A percentile compares a stretch with the other conserved stretches of the same genome.
phyloP scores from a whole-genome alignment of 2,329 filamentous ascomycete genomes.

The Alternaria sp. region DNA sequence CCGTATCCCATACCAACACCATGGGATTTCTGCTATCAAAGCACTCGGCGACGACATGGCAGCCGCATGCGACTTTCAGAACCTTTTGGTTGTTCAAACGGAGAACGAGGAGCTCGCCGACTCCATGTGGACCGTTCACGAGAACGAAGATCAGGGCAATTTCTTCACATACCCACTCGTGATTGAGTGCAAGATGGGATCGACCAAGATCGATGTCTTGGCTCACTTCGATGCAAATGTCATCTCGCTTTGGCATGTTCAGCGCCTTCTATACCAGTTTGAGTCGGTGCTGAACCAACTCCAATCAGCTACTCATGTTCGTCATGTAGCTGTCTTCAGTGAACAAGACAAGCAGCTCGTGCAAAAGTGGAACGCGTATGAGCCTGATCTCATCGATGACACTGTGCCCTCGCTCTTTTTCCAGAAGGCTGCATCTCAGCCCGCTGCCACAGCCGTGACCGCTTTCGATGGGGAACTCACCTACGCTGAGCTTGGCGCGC shows the following conservation, averaged over 20 bases:
- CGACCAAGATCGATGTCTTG: conserved; percentile 26
- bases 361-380: conserved; percentile 29
- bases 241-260: conserved; percentile 36
- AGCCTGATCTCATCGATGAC: conserved; percentile 29
- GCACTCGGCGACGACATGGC: conserved; percentile 59
- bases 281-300: conserved; percentile 38
- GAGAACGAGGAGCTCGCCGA: conserved; percentile 31
- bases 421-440: conserved; percentile 24
- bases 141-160: conserved; percentile 34
- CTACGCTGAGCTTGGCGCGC: conserved; percentile 31
- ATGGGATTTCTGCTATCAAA: conserved; percentile 48
- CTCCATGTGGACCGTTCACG: conserved; percentile 37
- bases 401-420: conserved; percentile 36
- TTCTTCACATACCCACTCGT: conserved; percentile 47
- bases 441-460: conserved; percentile 31
- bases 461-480: conserved; percentile 42
- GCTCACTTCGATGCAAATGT: conserved; percentile 38
- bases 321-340: conserved; percentile 35
- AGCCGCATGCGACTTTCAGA: conserved; percentile 63
- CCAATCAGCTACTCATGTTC: conserved; percentile 26
- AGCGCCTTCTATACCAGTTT: conserved; percentile 39
- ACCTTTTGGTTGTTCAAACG: conserved; percentile 61
- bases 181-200: conserved; percentile 36
- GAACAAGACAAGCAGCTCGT: conserved; percentile 34
- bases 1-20: conserved; percentile 47